These are phyloP conservation scores for Aspergillus brasiliensis DNA, from an alignment of 2,329 filamentous ascomycete genomes.

Conservation along the genomic window DNA sequence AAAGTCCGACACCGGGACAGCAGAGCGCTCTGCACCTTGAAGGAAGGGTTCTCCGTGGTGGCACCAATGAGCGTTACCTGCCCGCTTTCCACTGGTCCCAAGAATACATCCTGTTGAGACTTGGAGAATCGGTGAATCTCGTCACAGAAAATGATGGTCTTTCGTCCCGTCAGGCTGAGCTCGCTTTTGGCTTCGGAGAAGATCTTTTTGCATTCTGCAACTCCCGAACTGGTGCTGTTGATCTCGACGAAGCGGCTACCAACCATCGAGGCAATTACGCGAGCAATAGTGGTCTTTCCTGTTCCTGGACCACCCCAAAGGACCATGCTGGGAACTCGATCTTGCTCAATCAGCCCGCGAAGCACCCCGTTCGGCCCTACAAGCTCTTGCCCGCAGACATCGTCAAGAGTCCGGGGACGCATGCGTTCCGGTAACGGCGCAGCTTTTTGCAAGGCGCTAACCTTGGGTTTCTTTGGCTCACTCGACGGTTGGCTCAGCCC, in stretches of 20 bases:
- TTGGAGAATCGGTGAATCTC: conserved; percentile 94
- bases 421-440: conserved; percentile 92
- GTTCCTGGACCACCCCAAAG: conserved; percentile 65
- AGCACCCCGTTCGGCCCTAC: conserved; percentile 84
- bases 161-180: conserved; percentile 75
- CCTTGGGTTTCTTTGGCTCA: conserved; percentile 67
- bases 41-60: conserved; percentile 95
- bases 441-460: conserved; percentile 63
- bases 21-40: conserved; percentile 85
- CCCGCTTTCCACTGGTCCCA: conserved; percentile 88
- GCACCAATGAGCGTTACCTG: conserved; percentile 90
- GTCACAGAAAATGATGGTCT: conserved; percentile 96
- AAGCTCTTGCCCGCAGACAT: conserved; percentile 88
- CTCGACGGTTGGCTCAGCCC: conserved; percentile 26
- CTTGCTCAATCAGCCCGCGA: conserved; percentile 79
- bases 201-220: conserved; percentile 88
- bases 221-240: conserved; percentile 86
- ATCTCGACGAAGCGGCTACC: conserved; percentile 91
- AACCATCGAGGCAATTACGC: conserved; percentile 81
- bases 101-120: conserved; percentile 89
- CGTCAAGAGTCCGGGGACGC: conserved; percentile 79
- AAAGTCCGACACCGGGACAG: conserved; percentile 90
- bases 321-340: conserved; percentile 91
- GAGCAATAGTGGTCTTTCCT: conserved; percentile 71
- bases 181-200: conserved; percentile 84